Base-by-base conservation (phyloP, 768 basidiomycete genomes). In the Coprinopsis strossmayeri region DNA sequence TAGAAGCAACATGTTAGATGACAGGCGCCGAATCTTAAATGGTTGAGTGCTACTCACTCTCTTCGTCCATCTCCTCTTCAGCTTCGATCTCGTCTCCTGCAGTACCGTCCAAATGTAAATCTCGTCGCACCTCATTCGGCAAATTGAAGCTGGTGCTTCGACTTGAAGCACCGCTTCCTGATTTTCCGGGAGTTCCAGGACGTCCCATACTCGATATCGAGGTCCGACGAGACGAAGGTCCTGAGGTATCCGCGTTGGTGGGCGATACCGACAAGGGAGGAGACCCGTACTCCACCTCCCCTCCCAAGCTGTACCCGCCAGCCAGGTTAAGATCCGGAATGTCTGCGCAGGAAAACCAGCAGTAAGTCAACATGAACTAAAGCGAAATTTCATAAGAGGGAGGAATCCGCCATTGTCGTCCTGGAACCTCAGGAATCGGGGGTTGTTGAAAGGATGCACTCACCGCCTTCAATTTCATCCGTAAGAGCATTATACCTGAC, bases 401-500 rank as follows among this genome's bases (percentile, higher is more conserved):
- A n/a, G n/a, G n/a, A n/a, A n/a, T n/a, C n/a, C n/a, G n/a, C n/a
- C n/a, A n/a, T n/a, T n/a, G n/a, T n/a, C n/a, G n/a, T n/a, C n/a
- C n/a, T n/a, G n/a, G n/a, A n/a, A n/a, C n/a, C n/a, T 21, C 3
- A 27, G 17, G 44, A 24, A 46, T 17, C n/a, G n/a, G n/a, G n/a
- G n/a, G n/a, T n/a, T n/a, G n/a, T n/a, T n/a, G n/a, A n/a, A 18
- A 27, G 34, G 5, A 20, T 23, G 40, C 17, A 66, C 71, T 60
- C 64, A 91, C 93, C 91, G 53, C 87, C 82, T 65, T 92, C 90
- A 35, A 91, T 68, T 46, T 78, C 77, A 63, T 92, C 90, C n/a
- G 84, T 84, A 61, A 87, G 84, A 2, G 89, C 77, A 58, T 92
- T 87, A 65, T 92, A 94, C 56, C 91, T 75, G 46, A 97, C 93